Evolutionary conservation across 495 filamentous ascomycete genomes (phyloP), one percentile per base, ranked within the genome.

Genomic region (Penicillium argentinense): DNA sequence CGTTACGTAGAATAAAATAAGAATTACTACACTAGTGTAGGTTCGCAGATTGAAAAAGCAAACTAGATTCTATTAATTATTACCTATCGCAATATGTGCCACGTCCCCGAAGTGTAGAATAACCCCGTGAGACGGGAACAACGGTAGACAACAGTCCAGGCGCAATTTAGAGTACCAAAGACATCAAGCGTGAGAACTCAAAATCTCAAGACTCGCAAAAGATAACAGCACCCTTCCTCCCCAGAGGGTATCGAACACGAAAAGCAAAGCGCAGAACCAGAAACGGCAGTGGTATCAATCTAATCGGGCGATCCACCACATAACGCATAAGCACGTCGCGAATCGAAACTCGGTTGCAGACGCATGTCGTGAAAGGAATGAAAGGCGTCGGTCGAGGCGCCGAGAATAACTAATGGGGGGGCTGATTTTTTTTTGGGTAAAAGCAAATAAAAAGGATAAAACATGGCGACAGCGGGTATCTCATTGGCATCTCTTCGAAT

Each of bases 211-310:
- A 23, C 25, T 27, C 42, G 27, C 33, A 28, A 42, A 25, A 38
- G n/a, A 42, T 43, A 43, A 30, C n/a, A 55, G 42, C 57, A 53
- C 57, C 60, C 57, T 55, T 66, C 57, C 56, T 66, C 62, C 59
- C 56, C 59, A 54, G 42, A 63, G 66, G 64, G 64, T 72, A 72
- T 71, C 71, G 49, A 56, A 62, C 59, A 45, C 40, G 54, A 60
- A 55, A 56, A 54, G 52, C 51, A 57, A 47, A 57, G 33, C 53
- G 52, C 41, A 49, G 51, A 63, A 61, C 56, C 46, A 38, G 59
- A 57, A 65, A 62, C 41, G 60, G 54, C 56, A 62, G 63, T 76
- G 72, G 70, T 76, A 77, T 77, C 74, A 76, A 73, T 77, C 74
- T 76, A 76, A 67, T 63, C 53, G 49, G 59, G 62, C 60, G 64